A percentile compares a stretch with the other conserved stretches of the same genome.
phyloP scores from a whole-genome alignment of 2,329 filamentous ascomycete species.

The Fusarium sp. region DNA sequence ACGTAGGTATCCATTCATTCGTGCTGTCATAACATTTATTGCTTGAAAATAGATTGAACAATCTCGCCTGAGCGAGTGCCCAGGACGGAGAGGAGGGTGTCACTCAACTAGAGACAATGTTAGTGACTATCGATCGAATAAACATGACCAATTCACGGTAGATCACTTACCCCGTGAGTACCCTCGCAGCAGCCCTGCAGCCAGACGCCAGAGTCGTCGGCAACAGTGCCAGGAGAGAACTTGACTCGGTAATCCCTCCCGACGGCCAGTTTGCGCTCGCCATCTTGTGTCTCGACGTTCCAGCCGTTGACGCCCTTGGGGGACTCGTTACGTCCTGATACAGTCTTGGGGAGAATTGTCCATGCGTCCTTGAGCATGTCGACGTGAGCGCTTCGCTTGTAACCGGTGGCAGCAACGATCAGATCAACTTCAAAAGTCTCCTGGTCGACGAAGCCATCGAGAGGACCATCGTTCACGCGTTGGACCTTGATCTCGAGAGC shows the following conservation, averaged over 20 bases:
- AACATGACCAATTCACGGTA: not conserved
- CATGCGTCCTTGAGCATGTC: conserved; percentile 75
- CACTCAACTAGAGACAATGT: conserved; percentile 68
- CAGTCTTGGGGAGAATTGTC: conserved; percentile 68
- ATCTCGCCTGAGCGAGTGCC: conserved; percentile 81
- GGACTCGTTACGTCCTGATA: conserved; percentile 43
- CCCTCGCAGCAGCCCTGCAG: conserved; percentile 93
- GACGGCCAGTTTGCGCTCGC: conserved; percentile 68
- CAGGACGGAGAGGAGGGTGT: conserved; percentile 82
- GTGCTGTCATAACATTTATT: conserved; percentile 39
- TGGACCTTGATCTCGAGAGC: conserved; percentile 69
- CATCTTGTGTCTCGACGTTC: conserved; percentile 52
- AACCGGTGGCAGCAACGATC: conserved; percentile 88
- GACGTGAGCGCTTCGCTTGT: conserved; percentile 80
- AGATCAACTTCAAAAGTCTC: conserved; percentile 80
- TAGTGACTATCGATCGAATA: conserved; percentile 20
- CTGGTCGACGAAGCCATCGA: conserved; percentile 52
- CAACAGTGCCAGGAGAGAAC: conserved; percentile 74
- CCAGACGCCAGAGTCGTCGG: conserved; percentile 82
- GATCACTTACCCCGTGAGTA: conserved; percentile 82
- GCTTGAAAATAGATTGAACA: conserved; percentile 75
- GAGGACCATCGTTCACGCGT: conserved; percentile 51
- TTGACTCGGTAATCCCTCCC: conserved; percentile 81
- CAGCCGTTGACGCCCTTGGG: conserved; percentile 52
- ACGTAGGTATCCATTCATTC: conserved; percentile 31